Percentiles rank a stretch among this genome's conserved stretches.
Conservation (phyloP, 1,284 basidiomycete species). For the Omphalotus olearius region DNA sequence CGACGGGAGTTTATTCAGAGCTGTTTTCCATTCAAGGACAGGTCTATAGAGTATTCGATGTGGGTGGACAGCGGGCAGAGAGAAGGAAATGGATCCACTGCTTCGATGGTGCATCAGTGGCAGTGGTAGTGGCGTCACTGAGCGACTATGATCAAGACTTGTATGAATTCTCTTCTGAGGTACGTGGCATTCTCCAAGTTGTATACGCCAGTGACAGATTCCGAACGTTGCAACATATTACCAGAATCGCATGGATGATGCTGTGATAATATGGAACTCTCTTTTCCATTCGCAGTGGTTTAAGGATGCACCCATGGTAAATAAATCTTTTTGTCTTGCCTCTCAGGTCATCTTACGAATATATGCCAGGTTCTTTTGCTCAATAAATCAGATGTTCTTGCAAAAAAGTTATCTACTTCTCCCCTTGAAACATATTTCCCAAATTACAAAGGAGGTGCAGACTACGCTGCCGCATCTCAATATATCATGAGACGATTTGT, state of each 20-base stretch:
- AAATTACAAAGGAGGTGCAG: constrained; percentile 7
- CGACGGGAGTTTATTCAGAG: not conserved
- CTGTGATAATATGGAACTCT: not conserved
- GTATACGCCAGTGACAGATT: not conserved
- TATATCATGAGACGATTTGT: constrained; percentile 1
- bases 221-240: not conserved
- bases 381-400: constrained; percentile 7
- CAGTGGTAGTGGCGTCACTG: constrained; percentile 73
- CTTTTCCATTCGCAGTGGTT: not conserved
- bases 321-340: not conserved
- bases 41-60: constrained; percentile 51
- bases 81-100: constrained; percentile 72
- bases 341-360: not conserved
- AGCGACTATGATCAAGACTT: constrained; percentile 73
- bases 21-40: not conserved
- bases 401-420: not conserved
- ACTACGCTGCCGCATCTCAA: not conserved
- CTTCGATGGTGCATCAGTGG: constrained; percentile 72
- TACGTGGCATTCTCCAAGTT: constrained; percentile 18
- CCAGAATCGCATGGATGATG: constrained; percentile 7
- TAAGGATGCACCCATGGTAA: not conserved
- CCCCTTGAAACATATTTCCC: not conserved
- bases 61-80: constrained; percentile 70
- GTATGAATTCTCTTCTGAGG: constrained; percentile 52
- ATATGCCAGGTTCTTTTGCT: constrained; percentile 5